These are phyloP conservation scores for Aspergillus cejpii DNA, from an alignment of 2,329 filamentous ascomycete species.

Conservation along the genomic window DNA sequence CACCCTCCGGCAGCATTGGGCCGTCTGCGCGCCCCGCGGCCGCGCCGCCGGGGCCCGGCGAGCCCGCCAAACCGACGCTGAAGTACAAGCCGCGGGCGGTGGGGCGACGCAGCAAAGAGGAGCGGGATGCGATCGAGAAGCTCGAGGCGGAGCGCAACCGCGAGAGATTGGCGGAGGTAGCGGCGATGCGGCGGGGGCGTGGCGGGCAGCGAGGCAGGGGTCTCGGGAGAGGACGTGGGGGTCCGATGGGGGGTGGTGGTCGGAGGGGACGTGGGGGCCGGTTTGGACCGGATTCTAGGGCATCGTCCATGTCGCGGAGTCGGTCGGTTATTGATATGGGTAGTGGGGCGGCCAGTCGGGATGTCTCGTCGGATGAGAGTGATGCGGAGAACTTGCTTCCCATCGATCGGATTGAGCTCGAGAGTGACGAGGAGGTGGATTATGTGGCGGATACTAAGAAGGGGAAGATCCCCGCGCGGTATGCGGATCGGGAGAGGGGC, in stretches of 20 bases:
- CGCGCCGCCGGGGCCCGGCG: conserved; percentile 16
- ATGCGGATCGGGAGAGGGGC: conserved; percentile 21
- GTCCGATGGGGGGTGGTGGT: conserved; percentile 23
- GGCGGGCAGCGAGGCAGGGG: conserved; percentile 26
- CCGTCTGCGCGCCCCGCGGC: conserved; percentile 16
- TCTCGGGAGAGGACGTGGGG: conserved; percentile 28
- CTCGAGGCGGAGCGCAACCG: conserved; percentile 38
- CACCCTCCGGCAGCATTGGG: conserved; percentile 33
- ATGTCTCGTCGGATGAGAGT: conserved; percentile 42
- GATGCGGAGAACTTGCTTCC: conserved; percentile 44
- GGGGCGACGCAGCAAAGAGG: conserved; percentile 40
- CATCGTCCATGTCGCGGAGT: conserved; percentile 25
- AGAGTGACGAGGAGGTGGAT: conserved; percentile 47
- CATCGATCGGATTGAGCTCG: conserved; percentile 53
- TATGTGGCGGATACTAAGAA: conserved; percentile 22
- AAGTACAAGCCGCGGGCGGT: conserved; percentile 42
- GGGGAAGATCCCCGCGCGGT: conserved; percentile 29
- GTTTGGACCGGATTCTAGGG: conserved; percentile 21
- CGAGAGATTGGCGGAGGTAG: conserved; percentile 37
- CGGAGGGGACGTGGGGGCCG: conserved; percentile 20
- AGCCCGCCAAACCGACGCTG: conserved; percentile 33
- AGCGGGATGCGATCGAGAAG: conserved; percentile 40
- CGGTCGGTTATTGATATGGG: conserved; percentile 25
- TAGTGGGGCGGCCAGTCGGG: conserved; percentile 18
- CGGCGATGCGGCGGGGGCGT: conserved; percentile 34